Base-by-base conservation (phyloP, 2,329 filamentous ascomycete species). In the Cladobotryum mycophilum region DNA sequence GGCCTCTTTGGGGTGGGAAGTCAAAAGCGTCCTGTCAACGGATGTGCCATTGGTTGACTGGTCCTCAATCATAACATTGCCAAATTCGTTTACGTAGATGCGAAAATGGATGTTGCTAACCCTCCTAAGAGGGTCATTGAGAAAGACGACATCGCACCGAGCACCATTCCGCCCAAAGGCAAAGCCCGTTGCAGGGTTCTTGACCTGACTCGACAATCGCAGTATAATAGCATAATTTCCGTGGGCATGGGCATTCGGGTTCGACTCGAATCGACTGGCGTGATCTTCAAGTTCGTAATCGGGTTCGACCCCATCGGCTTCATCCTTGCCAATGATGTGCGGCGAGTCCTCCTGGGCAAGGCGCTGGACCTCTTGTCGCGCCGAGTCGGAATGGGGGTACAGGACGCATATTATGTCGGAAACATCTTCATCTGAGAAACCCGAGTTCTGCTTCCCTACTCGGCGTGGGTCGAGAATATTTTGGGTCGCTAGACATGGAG, bases 61-160 rank as follows among this genome's bases (percentile, higher is more conserved):
- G 64, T 99, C 93, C 66, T 96, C 85, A 12, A 97, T 74, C 89
- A 99, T 96, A 56, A 96, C 78, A 51, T 88, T 84, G 25, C 87
- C 89, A 56, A 88, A 82, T n/a, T 83, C 75, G 60, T 95, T 99
- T 60, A 96, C 77, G 63, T 86, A 96, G 55, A 99, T 95, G 48
- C 89, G 85, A 66, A 97, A 99, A 66, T 99, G 93, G n/a, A 87
- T 78, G 64, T 97, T 96, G 73, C 92, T 97, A 53, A 99, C 79
- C 41, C 88, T 80, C 64, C 81, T 86, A 47, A 80, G 73, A 1
- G 80, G 79, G 57, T 92, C 86, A 55, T 84, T 76, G 35, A 72
- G 67, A 44, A 89, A 81, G 59, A 79, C 79, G 43, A 91, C 70
- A 52, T 99, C 93, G 67, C 88, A 93, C 34, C 80, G 77, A 42